These are phyloP conservation scores for Neonectria punicea DNA, from an alignment of 2,329 filamentous ascomycete genomes.

Conservation along the genomic window DNA sequence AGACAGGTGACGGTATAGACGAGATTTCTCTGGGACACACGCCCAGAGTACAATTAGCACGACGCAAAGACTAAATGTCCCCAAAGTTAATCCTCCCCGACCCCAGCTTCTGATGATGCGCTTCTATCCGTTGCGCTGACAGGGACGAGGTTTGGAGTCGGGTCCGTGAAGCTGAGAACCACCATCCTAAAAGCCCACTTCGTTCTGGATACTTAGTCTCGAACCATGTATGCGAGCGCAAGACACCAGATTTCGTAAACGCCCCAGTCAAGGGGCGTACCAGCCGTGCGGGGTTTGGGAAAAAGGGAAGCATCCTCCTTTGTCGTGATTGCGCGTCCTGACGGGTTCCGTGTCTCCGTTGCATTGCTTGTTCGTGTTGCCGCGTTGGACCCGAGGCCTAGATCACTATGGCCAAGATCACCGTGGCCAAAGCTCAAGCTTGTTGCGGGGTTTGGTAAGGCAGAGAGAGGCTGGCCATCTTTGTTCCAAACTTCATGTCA, in stretches of 20 bases:
- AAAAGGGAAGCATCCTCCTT: background rate
- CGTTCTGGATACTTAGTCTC: conserved; percentile 1
- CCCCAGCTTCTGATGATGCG: background rate
- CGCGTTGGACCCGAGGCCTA: background rate
- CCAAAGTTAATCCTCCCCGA: background rate
- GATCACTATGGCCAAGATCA: background rate
- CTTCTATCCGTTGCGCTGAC: background rate
- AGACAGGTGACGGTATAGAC: background rate
- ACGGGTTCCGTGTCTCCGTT: background rate
- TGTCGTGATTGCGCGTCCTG: background rate
- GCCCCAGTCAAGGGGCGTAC: background rate
- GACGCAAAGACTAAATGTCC: background rate
- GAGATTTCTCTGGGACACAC: background rate
- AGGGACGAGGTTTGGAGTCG: conserved; percentile 1
- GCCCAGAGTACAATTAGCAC: background rate
- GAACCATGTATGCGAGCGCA: background rate
- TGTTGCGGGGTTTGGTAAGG: background rate
- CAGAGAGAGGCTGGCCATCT: background rate
- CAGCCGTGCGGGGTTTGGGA: background rate
- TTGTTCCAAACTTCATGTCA: background rate
- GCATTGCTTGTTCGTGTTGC: background rate
- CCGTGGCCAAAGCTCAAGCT: background rate
- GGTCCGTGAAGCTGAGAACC: conserved; percentile 2
- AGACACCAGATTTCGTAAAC: background rate
- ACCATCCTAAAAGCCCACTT: conserved; percentile 12